These are phyloP conservation scores for Daldinia loculata DNA, from an alignment of 495 filamentous ascomycete genomes.

Conservation along the genomic window DNA sequence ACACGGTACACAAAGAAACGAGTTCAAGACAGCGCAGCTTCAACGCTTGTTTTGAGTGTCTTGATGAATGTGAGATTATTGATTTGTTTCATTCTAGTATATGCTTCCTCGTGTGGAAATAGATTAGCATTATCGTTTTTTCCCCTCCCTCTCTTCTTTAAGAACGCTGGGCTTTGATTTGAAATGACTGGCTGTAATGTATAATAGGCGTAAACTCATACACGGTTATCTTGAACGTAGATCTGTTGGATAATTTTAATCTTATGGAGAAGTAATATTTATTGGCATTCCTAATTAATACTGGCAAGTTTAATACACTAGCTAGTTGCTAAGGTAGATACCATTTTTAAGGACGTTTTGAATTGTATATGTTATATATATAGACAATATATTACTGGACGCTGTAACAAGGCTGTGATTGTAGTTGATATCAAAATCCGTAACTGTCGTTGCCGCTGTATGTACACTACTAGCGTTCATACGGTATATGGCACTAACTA, in stretches of 20 bases:
- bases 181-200: neutral
- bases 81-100: constrained; percentile 15
- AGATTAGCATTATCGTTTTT: neutral
- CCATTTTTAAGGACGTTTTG: too few species aligned
- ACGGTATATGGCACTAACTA: neutral
- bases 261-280: constrained; percentile 11
- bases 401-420: neutral
- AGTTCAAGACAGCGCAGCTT: constrained; percentile 30
- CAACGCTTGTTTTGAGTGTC: constrained; percentile 18
- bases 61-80: constrained; percentile 10
- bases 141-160: neutral
- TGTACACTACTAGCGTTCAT: neutral
- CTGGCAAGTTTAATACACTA: too few species aligned
- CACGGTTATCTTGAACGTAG: neutral
- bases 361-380: too few species aligned
- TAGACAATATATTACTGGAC: too few species aligned
- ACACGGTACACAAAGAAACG: constrained; percentile 29
- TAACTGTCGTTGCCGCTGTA: neutral
- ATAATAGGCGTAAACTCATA: neutral
- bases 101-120: constrained; percentile 11
- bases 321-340: too few species aligned
- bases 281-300: constrained; percentile 5
- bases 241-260: too few species aligned
- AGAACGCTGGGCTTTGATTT: neutral
- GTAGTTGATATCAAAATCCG: neutral